Conservation (phyloP, 2,329 filamentous ascomycete species). For the Hypoxylon sp. region DNA sequence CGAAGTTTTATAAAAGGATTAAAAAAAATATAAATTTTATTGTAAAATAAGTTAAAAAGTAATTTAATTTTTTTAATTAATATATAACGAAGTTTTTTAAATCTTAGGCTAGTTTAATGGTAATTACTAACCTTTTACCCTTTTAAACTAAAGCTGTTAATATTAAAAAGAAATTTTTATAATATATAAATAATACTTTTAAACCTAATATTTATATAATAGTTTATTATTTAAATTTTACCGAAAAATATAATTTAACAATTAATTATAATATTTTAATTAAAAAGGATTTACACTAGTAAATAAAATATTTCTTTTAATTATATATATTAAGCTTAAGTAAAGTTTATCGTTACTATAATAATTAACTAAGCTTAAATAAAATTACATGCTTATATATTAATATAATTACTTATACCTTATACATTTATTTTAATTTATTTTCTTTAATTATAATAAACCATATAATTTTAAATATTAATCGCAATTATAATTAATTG, state of each 20-base stretch:
- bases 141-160: neutral
- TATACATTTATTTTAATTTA: too few species aligned
- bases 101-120: neutral
- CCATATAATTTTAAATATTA: neutral
- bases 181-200: conserved; percentile 7
- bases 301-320: neutral
- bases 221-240: neutral
- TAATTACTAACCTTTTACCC: too few species aligned
- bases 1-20: neutral
- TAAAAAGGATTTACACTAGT: neutral
- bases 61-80: conserved; percentile 1
- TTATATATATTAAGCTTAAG: too few species aligned
- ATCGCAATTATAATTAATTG: neutral
- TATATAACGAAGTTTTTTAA: neutral
- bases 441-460: neutral
- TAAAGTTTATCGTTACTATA: too few species aligned
- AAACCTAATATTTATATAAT: neutral
- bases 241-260: neutral
- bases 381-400: too few species aligned
- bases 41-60: neutral
- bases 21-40: conserved; percentile 1
- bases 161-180: neutral
- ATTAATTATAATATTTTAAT: conserved; percentile 9
- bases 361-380: too few species aligned
- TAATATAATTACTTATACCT: too few species aligned